Conservation (phyloP, 768 basidiomycete species). For the Collybiopsis luxurians region DNA sequence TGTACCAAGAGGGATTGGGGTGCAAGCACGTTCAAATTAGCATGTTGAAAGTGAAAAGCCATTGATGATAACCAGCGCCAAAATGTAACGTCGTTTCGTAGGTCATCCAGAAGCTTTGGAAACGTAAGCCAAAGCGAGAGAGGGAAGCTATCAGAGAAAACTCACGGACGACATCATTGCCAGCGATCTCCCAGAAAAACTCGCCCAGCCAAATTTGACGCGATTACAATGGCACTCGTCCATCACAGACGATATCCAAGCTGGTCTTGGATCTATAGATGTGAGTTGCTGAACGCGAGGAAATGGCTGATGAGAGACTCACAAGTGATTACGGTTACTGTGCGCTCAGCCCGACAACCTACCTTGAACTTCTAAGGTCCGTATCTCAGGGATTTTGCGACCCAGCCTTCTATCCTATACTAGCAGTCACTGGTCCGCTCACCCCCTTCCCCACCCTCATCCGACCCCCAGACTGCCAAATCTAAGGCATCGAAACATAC, state of each 20-base stretch:
- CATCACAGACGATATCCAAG: slow-evolving; percentile 37
- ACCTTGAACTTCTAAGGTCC: too few species aligned
- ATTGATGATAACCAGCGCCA: slow-evolving; percentile 26
- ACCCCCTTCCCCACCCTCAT: too few species aligned
- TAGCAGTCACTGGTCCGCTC: too few species aligned
- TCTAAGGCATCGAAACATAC: too few species aligned
- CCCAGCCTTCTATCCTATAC: too few species aligned
- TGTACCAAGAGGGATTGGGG: slow-evolving; percentile 20
- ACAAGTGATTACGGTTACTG: too few species aligned
- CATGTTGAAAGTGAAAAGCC: slow-evolving; percentile 36
- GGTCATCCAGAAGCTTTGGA: slow-evolving; percentile 35
- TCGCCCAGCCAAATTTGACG: slow-evolving; percentile 47
- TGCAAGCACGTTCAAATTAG: slow-evolving; percentile 27
- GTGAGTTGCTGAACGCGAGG: background rate
- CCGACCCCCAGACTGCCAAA: too few species aligned
- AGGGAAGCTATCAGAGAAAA: slow-evolving; percentile 6
- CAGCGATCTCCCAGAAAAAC: slow-evolving; percentile 44
- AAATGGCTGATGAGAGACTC: slow-evolving; percentile 4
- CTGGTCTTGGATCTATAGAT: slow-evolving; percentile 23
- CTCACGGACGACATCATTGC: slow-evolving; percentile 36
- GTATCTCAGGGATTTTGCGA: too few species aligned
- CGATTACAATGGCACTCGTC: too few species aligned
- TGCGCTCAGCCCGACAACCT: too few species aligned
- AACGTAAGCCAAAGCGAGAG: background rate
- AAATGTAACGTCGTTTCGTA: slow-evolving; percentile 32